phyloP scores from a whole-genome alignment of 2,329 filamentous ascomycete species.

The Xylariaceae sp. region DNA sequence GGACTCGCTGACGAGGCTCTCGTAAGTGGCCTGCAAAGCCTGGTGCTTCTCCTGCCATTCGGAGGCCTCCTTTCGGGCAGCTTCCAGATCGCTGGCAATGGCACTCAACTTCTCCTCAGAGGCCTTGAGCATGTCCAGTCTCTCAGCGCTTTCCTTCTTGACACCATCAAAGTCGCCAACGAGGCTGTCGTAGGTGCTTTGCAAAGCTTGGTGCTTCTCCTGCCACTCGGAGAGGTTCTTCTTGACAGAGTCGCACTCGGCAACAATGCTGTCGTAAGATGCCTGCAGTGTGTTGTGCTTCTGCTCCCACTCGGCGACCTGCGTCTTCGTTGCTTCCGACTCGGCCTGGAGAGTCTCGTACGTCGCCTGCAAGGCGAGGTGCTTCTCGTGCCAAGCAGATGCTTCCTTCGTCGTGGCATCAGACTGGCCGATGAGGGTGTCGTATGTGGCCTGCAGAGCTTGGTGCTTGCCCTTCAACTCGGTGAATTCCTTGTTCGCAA shows the following conservation, averaged over 20 bases:
- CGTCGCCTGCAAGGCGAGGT: slow-evolving; percentile 24
- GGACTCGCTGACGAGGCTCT: slow-evolving; percentile 1
- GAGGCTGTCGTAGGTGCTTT: slow-evolving; percentile 15
- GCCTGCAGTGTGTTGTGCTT: background rate
- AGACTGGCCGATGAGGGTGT: slow-evolving; percentile 22
- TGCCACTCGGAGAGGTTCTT: slow-evolving; percentile 23
- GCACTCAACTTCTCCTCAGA: background rate
- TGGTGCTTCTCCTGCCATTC: slow-evolving; percentile 9
- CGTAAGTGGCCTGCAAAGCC: slow-evolving; percentile 2
- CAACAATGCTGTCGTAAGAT: background rate
- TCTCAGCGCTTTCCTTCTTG: slow-evolving; percentile 19
- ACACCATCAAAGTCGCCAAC: slow-evolving; percentile 20
- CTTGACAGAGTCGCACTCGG: slow-evolving; percentile 16
- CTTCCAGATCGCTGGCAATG: slow-evolving; percentile 21
- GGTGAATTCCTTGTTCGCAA: slow-evolving; percentile 26
- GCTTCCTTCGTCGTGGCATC: slow-evolving; percentile 21
- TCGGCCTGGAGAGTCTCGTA: slow-evolving; percentile 21
- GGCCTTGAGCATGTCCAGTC: slow-evolving; percentile 17
- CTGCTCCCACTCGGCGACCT: slow-evolving; percentile 14
- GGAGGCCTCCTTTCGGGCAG: slow-evolving; percentile 16
- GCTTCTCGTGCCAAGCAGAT: slow-evolving; percentile 26
- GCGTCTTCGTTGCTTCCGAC: slow-evolving; percentile 22
- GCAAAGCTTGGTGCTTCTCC: slow-evolving; percentile 25
- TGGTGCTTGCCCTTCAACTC: slow-evolving; percentile 24
- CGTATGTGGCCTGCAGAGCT: slow-evolving; percentile 13